Evolutionary conservation across 2,329 filamentous ascomycete species (phyloP).

Genomic region (Domatiomyces globalis): DNA sequence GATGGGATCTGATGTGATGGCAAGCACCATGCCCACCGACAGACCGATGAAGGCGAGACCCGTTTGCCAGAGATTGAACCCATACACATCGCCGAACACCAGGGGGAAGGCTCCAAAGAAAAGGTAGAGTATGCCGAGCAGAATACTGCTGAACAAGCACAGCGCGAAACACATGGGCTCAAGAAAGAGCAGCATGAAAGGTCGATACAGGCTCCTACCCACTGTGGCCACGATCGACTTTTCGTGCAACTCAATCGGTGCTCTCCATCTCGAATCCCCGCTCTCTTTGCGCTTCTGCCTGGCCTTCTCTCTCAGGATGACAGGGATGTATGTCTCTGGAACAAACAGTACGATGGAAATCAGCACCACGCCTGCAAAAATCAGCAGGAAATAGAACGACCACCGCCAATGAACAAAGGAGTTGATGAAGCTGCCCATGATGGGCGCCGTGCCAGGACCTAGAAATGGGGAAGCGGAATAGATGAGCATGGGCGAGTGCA

Average conservation of each 20-base stretch:
- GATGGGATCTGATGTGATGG: constrained; percentile 31
- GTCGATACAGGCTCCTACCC: constrained; percentile 42
- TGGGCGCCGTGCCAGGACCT: constrained; percentile 29
- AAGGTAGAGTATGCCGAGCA: constrained; percentile 28
- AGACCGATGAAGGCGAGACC: constrained; percentile 34
- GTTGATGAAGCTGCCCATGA: constrained; percentile 46
- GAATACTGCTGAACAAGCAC: constrained; percentile 29
- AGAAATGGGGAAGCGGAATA: constrained; percentile 53
- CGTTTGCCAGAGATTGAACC: constrained; percentile 23
- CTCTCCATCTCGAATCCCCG: constrained; percentile 54
- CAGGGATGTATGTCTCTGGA: constrained; percentile 67
- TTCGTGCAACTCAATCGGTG: constrained; percentile 53
- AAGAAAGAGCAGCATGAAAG: constrained; percentile 27
- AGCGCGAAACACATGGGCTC: constrained; percentile 30
- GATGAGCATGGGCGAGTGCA: constrained; percentile 64
- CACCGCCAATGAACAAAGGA: constrained; percentile 55
- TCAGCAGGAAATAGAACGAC: constrained; percentile 64
- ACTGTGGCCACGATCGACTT: constrained; percentile 48
- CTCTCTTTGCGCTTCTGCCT: constrained; percentile 51
- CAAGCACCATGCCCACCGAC: constrained; percentile 34
- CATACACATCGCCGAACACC: constrained; percentile 29
- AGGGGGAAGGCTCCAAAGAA: constrained; percentile 31
- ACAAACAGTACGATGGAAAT: constrained; percentile 51
- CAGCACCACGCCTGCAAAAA: constrained; percentile 53
- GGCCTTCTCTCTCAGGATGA: constrained; percentile 58